Conservation (phyloP, 2,329 filamentous ascomycete species). For the Ophiocordyceps robertsii region DNA sequence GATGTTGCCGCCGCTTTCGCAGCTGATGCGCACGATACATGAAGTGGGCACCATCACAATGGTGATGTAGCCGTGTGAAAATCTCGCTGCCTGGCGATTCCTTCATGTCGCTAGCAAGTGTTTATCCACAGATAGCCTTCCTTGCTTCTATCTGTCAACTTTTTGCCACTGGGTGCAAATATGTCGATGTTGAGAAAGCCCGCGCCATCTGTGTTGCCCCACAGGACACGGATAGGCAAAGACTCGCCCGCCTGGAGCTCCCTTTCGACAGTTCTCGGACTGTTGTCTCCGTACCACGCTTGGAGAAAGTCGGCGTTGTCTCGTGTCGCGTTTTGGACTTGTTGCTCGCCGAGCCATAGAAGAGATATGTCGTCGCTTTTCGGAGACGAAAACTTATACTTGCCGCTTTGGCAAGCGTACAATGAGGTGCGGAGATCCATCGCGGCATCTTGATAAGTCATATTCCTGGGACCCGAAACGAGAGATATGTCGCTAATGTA, state of each 20-base stretch:
- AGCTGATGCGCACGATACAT: too few relatives aligned
- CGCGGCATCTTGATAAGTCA: background rate
- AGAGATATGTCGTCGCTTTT: background rate
- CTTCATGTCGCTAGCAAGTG: background rate
- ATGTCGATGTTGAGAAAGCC: background rate
- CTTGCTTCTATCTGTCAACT: background rate
- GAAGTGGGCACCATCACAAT: too few relatives aligned
- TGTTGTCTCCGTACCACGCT: background rate
- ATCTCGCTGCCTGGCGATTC: too few relatives aligned
- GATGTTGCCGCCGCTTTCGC: too few relatives aligned
- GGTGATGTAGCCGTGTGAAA: too few relatives aligned
- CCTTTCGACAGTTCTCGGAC: background rate
- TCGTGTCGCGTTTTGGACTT: background rate
- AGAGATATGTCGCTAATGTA: background rate
- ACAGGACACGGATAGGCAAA: background rate
- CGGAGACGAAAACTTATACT: background rate
- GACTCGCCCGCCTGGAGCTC: background rate
- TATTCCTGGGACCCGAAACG: background rate
- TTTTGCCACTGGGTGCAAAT: background rate
- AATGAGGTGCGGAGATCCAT: background rate
- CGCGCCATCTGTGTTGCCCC: background rate
- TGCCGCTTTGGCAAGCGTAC: background rate
- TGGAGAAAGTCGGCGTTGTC: background rate
- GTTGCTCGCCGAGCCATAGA: background rate
- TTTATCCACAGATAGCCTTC: background rate